Percentiles rank a stretch among this genome's conserved stretches.
These are phyloP conservation scores for Emmonsia crescens DNA, from an alignment of 2,329 filamentous ascomycete genomes.

Conservation along the genomic window DNA sequence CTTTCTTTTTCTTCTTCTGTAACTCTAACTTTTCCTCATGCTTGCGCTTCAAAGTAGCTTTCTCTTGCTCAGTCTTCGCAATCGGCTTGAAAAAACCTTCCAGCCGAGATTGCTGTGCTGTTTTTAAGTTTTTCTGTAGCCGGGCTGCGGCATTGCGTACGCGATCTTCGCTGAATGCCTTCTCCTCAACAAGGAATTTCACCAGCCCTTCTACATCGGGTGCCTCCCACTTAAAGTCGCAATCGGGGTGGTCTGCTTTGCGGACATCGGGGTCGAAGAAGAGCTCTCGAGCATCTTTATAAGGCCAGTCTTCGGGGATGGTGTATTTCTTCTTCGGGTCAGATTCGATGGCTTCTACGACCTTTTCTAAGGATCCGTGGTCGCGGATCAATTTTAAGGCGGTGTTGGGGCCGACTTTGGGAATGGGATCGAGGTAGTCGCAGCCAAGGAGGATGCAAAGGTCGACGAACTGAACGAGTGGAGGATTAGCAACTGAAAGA, in stretches of 20 bases:
- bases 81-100: conserved; percentile 96
- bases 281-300: conserved; percentile 76
- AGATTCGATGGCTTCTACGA: conserved; percentile 68
- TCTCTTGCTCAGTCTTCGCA: conserved; percentile 77
- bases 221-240: conserved; percentile 96
- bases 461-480: conserved; percentile 67
- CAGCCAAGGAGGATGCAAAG: conserved; percentile 95
- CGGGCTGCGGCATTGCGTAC: conserved; percentile 69
- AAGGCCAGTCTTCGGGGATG: conserved; percentile 95
- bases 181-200: conserved; percentile 81
- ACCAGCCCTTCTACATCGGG: conserved; percentile 85
- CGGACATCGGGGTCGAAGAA: conserved; percentile 89
- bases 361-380: conserved; percentile 74
- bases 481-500: conserved; percentile 5
- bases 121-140: conserved; percentile 83
- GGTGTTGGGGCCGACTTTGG: conserved; percentile 84
- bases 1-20: conserved; percentile 91
- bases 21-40: conserved; percentile 83
- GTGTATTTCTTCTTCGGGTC: conserved; percentile 69
- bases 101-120: conserved; percentile 75
- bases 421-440: conserved; percentile 93
- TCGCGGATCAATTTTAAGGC: conserved; percentile 91
- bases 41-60: conserved; percentile 80
- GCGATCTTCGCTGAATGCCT: conserved; percentile 93
- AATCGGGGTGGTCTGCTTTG: conserved; percentile 68